Percentiles rank a stretch among this genome's conserved stretches.
Conservation (phyloP, 1,284 basidiomycete species). For the Malassezia nana region DNA sequence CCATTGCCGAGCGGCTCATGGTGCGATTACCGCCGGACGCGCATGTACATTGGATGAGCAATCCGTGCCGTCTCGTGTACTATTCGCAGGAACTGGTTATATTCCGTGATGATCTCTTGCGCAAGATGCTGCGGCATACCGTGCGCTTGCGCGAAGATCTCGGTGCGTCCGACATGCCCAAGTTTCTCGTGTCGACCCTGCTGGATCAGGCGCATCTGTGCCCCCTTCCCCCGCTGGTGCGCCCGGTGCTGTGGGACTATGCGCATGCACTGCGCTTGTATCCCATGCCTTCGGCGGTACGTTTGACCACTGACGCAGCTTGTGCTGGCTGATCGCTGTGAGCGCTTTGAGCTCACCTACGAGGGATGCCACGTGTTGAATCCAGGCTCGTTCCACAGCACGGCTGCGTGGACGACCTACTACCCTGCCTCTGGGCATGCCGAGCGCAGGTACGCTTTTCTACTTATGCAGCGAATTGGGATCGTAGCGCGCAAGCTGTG, state of each 20-base stretch:
- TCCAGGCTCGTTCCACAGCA: constrained; percentile 57
- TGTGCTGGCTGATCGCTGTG: constrained; percentile 92
- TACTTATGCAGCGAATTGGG: background rate
- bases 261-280: constrained; percentile 88
- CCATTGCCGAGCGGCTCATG: constrained; percentile 56
- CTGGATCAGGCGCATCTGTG: constrained; percentile 58
- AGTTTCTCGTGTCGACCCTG: constrained; percentile 44
- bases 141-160: constrained; percentile 35
- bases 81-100: constrained; percentile 93
- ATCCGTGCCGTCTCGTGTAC: constrained; percentile 89
- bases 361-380: constrained; percentile 98
- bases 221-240: constrained; percentile 64
- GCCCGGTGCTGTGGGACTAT: constrained; percentile 79
- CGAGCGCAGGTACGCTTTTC: constrained; percentile 34
- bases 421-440: constrained; percentile 43
- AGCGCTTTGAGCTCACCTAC: constrained; percentile 90
- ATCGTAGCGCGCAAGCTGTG: background rate
- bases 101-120: constrained; percentile 86
- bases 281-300: constrained; percentile 80
- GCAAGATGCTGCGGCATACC: constrained; percentile 75
- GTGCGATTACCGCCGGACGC: constrained; percentile 16
- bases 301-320: constrained; percentile 55
- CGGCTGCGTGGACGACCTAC: constrained; percentile 45
- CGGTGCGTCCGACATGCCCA: constrained; percentile 32
- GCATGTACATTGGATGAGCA: constrained; percentile 60